A percentile compares a stretch with the other conserved stretches of the same genome.
These are phyloP conservation scores for Tylopilus subfusipes DNA, from an alignment of 768 basidiomycete species.

Conservation along the genomic window DNA sequence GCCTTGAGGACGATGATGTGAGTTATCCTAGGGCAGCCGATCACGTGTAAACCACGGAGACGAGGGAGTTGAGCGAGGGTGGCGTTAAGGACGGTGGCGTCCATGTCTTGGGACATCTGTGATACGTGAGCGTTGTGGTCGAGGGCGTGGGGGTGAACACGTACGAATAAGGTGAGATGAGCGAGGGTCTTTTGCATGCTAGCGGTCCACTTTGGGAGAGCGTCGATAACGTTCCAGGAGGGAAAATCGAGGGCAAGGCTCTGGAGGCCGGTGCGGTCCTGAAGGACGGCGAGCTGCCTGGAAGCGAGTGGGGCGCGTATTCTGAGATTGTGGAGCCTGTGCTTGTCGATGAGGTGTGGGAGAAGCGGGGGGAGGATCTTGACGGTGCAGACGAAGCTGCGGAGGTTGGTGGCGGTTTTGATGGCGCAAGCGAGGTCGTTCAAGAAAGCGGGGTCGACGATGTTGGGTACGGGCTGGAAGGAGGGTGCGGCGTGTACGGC, in stretches of 20 bases:
- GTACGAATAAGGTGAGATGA: slow-evolving; percentile 57
- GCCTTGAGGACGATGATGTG: slow-evolving; percentile 48
- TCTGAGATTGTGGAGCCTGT: slow-evolving; percentile 44
- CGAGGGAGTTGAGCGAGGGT: slow-evolving; percentile 49
- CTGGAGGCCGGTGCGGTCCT: slow-evolving; percentile 38
- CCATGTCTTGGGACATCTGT: slow-evolving; percentile 57
- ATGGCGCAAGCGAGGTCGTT: slow-evolving; percentile 50
- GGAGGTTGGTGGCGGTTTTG: slow-evolving; percentile 47
- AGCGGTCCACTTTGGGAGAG: slow-evolving; percentile 55
- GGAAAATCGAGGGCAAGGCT: slow-evolving; percentile 53
- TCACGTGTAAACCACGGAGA: slow-evolving; percentile 56
- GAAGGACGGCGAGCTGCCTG: slow-evolving; percentile 45
- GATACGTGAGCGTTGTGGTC: neutral
- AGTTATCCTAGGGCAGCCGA: slow-evolving; percentile 56
- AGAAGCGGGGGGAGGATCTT: slow-evolving; percentile 50
- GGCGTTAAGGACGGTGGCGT: slow-evolving; percentile 46
- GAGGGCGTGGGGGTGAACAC: slow-evolving; percentile 20
- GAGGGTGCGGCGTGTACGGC: slow-evolving; percentile 51
- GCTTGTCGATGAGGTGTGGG: slow-evolving; percentile 41
- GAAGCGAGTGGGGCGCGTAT: slow-evolving; percentile 52
- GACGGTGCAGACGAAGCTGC: slow-evolving; percentile 52
- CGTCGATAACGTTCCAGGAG: slow-evolving; percentile 60
- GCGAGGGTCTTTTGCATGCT: slow-evolving; percentile 44
- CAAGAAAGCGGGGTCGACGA: slow-evolving; percentile 46
- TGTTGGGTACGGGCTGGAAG: slow-evolving; percentile 29